Evolutionary conservation across 2,329 filamentous ascomycete genomes (phyloP), one percentile per base, ranked within the genome.

Genomic region (Neonectria sp.): DNA sequence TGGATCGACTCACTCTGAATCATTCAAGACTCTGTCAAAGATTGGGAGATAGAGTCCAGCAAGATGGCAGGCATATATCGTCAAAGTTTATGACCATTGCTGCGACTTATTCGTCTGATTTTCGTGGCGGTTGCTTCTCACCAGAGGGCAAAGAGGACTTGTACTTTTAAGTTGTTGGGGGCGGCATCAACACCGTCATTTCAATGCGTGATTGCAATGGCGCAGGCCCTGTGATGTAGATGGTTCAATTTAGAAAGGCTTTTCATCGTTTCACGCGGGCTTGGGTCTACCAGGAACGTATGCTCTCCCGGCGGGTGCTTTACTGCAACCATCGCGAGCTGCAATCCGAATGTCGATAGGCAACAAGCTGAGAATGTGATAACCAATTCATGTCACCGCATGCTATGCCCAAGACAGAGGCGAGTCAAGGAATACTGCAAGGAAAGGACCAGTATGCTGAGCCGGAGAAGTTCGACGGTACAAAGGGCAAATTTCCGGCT

Each of bases 201-300:
- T 31, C 43, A 2, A 31, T 27, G 8, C 57, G 63, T 6, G 29
- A 65, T 21, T 60, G 56, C 51, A n/a, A 56, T 2, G 45, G n/a
- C 33, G 45, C 17, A 6, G 33, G 33, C 12, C 29, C 27, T 6
- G n/a, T 45, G 2, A 25, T 15, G n/a, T 29, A 56, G 11, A 3
- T 45, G 8, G 45, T 9, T 9, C 31, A 43, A 5, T 57, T 66
- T 15, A 4, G 6, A 12, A 46, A 27, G 17, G 12, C 24, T 3
- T 61, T 56, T 6, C 57, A 51, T n/a, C 21, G 58, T 2, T 52
- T 61, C 51, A 61, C 57, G 1, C 31, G 74, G 11, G 67, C 63
- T 3, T 74, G 73, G 73, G 66, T 72, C 11, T 75, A 72, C 35
- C 74, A 75, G 33, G 73, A 76, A 31, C 68, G 67, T 5, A 56